phyloP scores from a whole-genome alignment of 208 protist species.

The Acanthamoeba lenticulata region DNA sequence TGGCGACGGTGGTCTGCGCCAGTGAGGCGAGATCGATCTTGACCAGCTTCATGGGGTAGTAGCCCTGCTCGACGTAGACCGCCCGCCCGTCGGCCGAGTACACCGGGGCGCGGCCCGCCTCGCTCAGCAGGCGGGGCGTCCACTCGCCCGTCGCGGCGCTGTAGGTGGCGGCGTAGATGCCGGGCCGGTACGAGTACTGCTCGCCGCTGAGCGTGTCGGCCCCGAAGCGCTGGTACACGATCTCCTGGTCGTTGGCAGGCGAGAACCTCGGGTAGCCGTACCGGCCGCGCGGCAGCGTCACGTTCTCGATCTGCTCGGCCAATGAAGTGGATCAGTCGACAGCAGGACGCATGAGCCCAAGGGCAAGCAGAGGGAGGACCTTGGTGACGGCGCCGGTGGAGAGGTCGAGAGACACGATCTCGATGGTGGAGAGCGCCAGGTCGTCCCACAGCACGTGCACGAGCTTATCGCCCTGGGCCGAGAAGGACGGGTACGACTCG shows the following conservation, averaged over 20 bases:
- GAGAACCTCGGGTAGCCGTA: slow-evolving; percentile 50
- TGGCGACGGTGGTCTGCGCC: background rate
- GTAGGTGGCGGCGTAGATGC: slow-evolving; percentile 2
- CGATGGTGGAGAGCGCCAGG: background rate
- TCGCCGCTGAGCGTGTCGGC: slow-evolving; percentile 2
- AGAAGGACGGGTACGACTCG: slow-evolving; percentile 20
- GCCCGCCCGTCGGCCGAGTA: background rate
- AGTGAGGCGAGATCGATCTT: background rate
- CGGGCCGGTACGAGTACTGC: background rate
- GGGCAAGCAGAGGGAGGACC: background rate
- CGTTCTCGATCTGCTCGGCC: slow-evolving; percentile 16
- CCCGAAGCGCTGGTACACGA: slow-evolving; percentile 43
- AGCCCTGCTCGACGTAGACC: slow-evolving; percentile 14
- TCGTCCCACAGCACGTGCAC: slow-evolving; percentile 53
- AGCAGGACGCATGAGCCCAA: background rate
- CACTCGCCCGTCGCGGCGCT: background rate
- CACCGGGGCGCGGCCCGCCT: background rate
- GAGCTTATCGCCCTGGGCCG: background rate
- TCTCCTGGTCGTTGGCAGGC: background rate
- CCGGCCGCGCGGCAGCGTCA: background rate
- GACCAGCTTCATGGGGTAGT: background rate
- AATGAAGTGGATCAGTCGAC: background rate
- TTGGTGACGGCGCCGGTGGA: background rate
- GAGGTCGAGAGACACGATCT: slow-evolving; percentile 1
- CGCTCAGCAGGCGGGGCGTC: background rate